A percentile compares a stretch with the other conserved stretches of the same genome.
phyloP scores from a whole-genome alignment of 805 yeast species.

The Priceomyces haplophilus region DNA sequence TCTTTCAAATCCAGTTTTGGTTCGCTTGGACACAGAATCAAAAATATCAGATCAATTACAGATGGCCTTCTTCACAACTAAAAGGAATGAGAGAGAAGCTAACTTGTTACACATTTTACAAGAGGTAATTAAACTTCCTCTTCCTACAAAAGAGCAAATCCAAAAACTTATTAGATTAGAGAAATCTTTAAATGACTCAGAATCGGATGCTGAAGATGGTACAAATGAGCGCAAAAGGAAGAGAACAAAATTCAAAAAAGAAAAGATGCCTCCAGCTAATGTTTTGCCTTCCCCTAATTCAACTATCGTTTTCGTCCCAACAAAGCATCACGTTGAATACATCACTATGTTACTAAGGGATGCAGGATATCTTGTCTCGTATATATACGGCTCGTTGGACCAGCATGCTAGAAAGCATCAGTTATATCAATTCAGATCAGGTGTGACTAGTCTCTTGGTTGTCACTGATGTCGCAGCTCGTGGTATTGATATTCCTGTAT shows the following conservation, averaged over 20 bases:
- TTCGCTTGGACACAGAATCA: constrained; percentile 88
- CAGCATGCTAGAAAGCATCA: constrained; percentile 93
- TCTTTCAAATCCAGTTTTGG: constrained; percentile 83
- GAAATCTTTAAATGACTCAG: constrained; percentile 50
- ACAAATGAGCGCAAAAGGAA: constrained; percentile 31
- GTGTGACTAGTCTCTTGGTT: constrained; percentile 79
- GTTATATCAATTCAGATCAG: constrained; percentile 77
- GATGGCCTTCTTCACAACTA: constrained; percentile 81
- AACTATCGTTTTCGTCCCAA: constrained; percentile 92
- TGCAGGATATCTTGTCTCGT: constrained; percentile 84
- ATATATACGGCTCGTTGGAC: constrained; percentile 90
- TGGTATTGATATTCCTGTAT: constrained; percentile 96
- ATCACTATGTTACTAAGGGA: constrained; percentile 64
- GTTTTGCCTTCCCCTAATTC: constrained; percentile 82
- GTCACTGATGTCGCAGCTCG: constrained; percentile 99
- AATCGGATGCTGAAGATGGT: constrained; percentile 50
- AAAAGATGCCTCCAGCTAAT: constrained; percentile 71
- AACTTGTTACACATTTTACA: constrained; percentile 73
- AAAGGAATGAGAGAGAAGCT: constrained; percentile 86
- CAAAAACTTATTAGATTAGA: constrained; percentile 49
- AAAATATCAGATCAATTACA: constrained; percentile 88
- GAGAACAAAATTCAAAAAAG: constrained; percentile 45
- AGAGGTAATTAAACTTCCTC: constrained; percentile 80
- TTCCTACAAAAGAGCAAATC: constrained; percentile 68
- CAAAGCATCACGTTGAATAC: constrained; percentile 97